A percentile compares a stretch with the other conserved stretches of the same genome.
phyloP scores from a whole-genome alignment of 345 rosid species.

The Populus pruinosa region DNA sequence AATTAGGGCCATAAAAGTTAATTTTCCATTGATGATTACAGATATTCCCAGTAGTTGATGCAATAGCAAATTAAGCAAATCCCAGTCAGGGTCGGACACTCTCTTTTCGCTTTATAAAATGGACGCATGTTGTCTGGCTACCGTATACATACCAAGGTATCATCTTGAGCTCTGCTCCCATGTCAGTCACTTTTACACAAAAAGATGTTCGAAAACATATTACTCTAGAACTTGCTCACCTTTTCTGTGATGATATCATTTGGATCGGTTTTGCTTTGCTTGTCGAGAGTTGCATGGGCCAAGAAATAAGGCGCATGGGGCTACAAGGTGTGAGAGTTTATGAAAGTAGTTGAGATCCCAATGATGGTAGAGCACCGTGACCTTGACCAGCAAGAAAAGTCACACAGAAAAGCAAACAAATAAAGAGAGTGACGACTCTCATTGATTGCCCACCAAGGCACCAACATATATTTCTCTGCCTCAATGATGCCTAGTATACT shows the following conservation, averaged over 20 bases:
- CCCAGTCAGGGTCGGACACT: not conserved
- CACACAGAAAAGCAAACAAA: not conserved
- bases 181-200: not conserved
- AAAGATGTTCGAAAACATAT: not conserved
- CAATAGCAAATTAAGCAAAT: not conserved
- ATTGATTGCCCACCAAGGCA: constrained; percentile 26
- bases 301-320: not conserved
- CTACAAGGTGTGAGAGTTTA: constrained; percentile 1
- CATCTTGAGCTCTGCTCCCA: not conserved
- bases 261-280: not conserved
- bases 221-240: too few species aligned
- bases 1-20: not conserved
- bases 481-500: constrained; percentile 36
- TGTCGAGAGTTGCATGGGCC: not conserved
- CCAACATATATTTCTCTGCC: constrained; percentile 23
- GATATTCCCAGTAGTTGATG: not conserved
- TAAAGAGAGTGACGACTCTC: constrained; percentile 1
- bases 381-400: constrained; percentile 28
- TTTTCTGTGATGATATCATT: not conserved
- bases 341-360: constrained; percentile 36
- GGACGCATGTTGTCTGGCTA: not conserved
- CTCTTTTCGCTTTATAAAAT: not conserved
- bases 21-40: not conserved
- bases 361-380: constrained; percentile 31
- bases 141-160: not conserved